Conservation (phyloP, 2,329 filamentous ascomycete species). For the Graphilbum fragrans region DNA sequence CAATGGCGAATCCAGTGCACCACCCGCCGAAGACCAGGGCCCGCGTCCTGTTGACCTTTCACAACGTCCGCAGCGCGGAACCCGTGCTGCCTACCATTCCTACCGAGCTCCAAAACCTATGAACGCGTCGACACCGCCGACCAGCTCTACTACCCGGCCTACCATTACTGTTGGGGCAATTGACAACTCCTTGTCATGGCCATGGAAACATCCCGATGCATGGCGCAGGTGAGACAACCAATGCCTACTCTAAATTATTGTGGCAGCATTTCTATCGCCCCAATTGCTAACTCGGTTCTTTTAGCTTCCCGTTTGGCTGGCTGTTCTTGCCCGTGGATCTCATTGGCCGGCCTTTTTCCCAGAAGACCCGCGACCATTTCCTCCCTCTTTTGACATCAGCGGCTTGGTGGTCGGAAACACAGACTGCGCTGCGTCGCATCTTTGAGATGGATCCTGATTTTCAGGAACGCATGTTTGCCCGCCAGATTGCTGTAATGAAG, state of each 20-base stretch:
- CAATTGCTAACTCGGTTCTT: constrained; percentile 13
- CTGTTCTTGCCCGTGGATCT: constrained; percentile 92
- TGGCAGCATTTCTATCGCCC: not conserved
- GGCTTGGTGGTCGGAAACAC: constrained; percentile 93
- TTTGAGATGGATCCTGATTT: constrained; percentile 93
- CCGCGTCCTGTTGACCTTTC: constrained; percentile 48
- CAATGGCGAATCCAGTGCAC: not conserved
- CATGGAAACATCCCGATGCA: constrained; percentile 97
- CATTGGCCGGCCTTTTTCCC: constrained; percentile 91
- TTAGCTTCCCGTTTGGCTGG: constrained; percentile 98
- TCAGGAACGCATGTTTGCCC: constrained; percentile 97
- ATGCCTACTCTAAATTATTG: too few relatives aligned
- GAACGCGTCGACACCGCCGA: constrained; percentile 49
- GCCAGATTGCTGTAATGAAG: constrained; percentile 98
- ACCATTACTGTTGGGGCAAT: constrained; percentile 79
- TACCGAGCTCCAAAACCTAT: constrained; percentile 77
- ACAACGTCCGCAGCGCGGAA: constrained; percentile 26
- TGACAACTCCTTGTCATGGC: constrained; percentile 96
- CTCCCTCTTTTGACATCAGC: constrained; percentile 90
- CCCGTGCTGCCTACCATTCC: constrained; percentile 39
- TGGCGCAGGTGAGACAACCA: constrained; percentile 44
- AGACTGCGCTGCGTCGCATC: constrained; percentile 69
- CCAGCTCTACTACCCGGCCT: constrained; percentile 29
- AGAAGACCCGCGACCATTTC: constrained; percentile 88
- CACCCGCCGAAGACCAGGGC: constrained; percentile 28